Evolutionary conservation across 106 monocot species (phyloP), one percentile per base, ranked within the genome.

Genomic region (Acorus calamus): DNA sequence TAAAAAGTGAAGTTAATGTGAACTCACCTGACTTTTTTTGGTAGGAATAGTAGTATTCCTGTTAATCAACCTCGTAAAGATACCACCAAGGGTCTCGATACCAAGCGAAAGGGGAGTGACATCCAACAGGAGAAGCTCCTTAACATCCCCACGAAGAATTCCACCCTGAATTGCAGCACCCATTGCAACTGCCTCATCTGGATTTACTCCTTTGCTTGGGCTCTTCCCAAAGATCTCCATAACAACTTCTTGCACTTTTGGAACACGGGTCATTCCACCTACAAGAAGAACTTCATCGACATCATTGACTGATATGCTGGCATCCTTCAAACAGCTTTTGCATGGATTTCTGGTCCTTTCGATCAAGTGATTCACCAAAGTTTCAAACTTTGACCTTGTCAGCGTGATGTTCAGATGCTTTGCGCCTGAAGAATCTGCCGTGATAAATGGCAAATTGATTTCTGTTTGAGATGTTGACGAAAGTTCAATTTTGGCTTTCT

Each of bases 241-340:
- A 57, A 67, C 67, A 11, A 67, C 14, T 48, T 67, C 56, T 60
- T 59, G 58, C 46, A 84, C 83, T 60, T 76, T 84, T 2, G 83
- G 83, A 49, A 84, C 83, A 44, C 83, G 71, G 8, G 79, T 84
- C 83, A 84, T 84, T 5, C 83, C 83, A 70, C 83, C 83, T 14
- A 84, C 83, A 2, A 84, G 70, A 84, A 84, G 79, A 59, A 84
- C 79, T 55, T 84, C 83, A 72, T 84, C 83, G 56, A 84, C 79
- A 46, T 76, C 76, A 47, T 84, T 84, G 4, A 49, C 50, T 1
- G 65, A 69, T 57, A 79, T 73, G 13, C 72, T 66, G 49, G 83
- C 83, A 73, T 84, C 83, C 56, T 84, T 84, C 65, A 84, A 62
- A 52, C 83, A 84, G 50, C 52, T 84, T 59, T 72, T 79, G 56